A percentile compares a stretch with the other conserved stretches of the same genome.
Evolutionary conservation across 2,329 filamentous ascomycete genomes (phyloP).

Genomic region (Penicillium sp.): DNA sequence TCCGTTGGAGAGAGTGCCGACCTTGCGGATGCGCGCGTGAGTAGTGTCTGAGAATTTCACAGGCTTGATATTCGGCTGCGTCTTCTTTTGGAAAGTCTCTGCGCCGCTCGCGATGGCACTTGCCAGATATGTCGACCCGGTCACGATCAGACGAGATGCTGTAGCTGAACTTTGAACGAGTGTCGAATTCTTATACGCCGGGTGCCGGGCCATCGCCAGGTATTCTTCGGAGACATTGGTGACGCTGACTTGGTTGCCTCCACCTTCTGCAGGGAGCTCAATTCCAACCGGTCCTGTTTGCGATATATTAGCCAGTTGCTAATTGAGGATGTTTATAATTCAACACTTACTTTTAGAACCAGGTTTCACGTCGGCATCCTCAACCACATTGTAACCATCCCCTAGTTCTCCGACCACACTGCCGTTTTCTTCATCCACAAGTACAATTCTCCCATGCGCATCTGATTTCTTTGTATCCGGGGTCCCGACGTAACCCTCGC

Average conservation of each 20-base stretch:
- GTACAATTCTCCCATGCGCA: conserved; percentile 72
- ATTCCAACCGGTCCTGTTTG: conserved; percentile 49
- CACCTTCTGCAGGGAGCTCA: conserved; percentile 46
- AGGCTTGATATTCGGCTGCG: conserved; percentile 73
- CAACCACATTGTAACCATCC: conserved; percentile 75
- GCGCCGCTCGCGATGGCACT: conserved; percentile 75
- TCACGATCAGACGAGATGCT: conserved; percentile 89
- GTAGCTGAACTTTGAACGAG: conserved; percentile 83
- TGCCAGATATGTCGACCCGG: conserved; percentile 74
- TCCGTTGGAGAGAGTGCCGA: conserved; percentile 78
- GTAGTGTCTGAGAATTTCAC: conserved; percentile 85
- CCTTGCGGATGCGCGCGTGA: conserved; percentile 79
- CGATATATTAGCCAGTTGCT: conserved; percentile 10
- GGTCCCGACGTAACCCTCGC: conserved; percentile 67
- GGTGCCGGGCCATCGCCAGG: conserved; percentile 74
- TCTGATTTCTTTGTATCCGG: conserved; percentile 30
- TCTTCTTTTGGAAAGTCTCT: conserved; percentile 75
- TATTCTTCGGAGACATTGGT: conserved; percentile 57
- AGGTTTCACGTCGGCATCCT: conserved; percentile 70
- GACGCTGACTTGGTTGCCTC: conserved; percentile 48
- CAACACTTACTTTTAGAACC: conserved; percentile 79
- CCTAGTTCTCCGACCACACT: conserved; percentile 90
- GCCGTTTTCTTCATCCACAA: conserved; percentile 93
- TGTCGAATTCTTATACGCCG: conserved; percentile 84
- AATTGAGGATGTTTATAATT: background rate